Percentiles rank a stretch among this genome's conserved stretches.
Conservation (phyloP, 176 grass and related monocot species). For the Melocanna baccifera region DNA sequence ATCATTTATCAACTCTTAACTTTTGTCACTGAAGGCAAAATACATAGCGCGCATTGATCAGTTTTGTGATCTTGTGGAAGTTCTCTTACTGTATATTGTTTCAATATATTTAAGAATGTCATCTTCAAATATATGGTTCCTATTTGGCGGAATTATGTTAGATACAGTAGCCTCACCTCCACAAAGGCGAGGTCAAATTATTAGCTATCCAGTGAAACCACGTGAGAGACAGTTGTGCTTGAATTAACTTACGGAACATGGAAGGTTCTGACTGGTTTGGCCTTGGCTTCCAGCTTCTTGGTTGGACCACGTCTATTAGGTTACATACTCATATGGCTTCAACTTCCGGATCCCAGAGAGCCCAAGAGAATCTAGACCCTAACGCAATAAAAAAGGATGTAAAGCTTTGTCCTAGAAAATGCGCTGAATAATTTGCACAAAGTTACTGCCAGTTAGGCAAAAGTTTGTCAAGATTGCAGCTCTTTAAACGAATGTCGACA, state of each 20-base stretch:
- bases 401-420: background rate
- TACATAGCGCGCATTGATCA: background rate
- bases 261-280: background rate
- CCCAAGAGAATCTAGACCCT: background rate
- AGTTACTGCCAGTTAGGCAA: background rate
- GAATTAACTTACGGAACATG: background rate
- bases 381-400: background rate
- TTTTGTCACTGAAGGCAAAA: background rate
- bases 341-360: background rate
- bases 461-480: no score
- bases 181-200: background rate
- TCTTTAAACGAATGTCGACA: background rate
- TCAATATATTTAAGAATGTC: background rate
- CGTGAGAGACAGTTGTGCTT: background rate
- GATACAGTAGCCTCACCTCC: background rate
- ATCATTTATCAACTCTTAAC: background rate
- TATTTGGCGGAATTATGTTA: background rate
- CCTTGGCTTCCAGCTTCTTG: background rate
- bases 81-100: background rate
- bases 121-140: background rate
- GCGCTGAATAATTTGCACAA: background rate
- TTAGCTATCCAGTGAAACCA: background rate
- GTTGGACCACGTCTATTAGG: background rate
- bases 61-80: conserved; percentile 3
- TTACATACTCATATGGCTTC: background rate